Evolutionary conservation across 192 early-diverging fungal genomes (phyloP), one percentile per base, ranked within the genome.

Genomic region (Podila clonocystis): DNA sequence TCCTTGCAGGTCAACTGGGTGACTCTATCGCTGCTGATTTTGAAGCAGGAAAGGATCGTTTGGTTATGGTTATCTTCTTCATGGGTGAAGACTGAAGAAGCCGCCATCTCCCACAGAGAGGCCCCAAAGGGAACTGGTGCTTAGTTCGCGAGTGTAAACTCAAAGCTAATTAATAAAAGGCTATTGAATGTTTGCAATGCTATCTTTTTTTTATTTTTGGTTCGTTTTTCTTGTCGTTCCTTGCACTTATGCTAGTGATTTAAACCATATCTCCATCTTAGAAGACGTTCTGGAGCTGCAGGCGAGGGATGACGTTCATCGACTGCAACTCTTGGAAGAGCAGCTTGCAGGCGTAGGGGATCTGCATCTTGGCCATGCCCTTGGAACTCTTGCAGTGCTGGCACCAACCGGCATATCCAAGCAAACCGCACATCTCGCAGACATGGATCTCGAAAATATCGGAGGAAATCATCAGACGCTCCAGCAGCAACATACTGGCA

Each of bases 291-390:
- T 85, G 74, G 50, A 85, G 73, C 62, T 82, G 71, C 70, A 85
- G 61, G 36, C 84, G 74, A 31, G 96, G 95, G 58, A 94, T 89
- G 72, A 97, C 93, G 72, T 99, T 99, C 97, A 99, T 99, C 49
- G 92, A 86, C 89, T 95, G 94, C 65, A 99, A 80, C 80, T 99
- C 97, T 87, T 99, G 97, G 94, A 99, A 98, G 59, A 99, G 87
- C 70, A 99, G 85, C 84, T 99, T 99, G 79, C 94, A 94, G 19
- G 97, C 97, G 83, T 99, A 99, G 22, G 97, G 97, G 49, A 99
- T 96, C 83, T 97, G 94, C 85, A 99, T 93, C 68, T 91, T 90
- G 12, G 93, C 93, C 83, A 99, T 95, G 52, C 85, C 85, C 85
- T 93, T 93, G 59, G 93, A 88, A 48, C 87, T 89, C 82, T 95